Base-by-base conservation (phyloP, 2,329 filamentous ascomycete genomes). In the Laburnicola sp. region DNA sequence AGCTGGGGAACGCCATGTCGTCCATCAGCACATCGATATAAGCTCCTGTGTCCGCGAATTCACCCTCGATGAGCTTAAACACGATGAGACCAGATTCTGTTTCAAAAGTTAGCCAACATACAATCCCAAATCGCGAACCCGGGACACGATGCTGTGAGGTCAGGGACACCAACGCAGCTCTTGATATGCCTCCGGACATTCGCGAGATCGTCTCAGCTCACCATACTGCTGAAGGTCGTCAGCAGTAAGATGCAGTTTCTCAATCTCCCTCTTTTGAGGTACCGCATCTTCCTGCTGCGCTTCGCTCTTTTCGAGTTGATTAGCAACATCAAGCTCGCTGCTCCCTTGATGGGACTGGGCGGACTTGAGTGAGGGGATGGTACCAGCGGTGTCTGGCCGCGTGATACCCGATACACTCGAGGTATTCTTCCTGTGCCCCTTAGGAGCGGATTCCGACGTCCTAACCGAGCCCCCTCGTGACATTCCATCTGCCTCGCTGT, bases 1-100 rank as follows among this genome's bases (percentile, higher is more conserved):
- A 97, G 0, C 91, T 88, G 0, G 94, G 88, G 76, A 94, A 97
- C 28, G 90, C 84, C 82, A 94, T 91, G 70, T 99, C 94, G 71
- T 99, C 94, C 71, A 97, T 94, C 57, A 93, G 79, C 6, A 99
- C 84, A 71, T 99, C 91, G 22, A 99, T 78, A 55, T 90, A 87
- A 27, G 85, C 87, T 59, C 92, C 83, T 45, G 80, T 83, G 57
- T 88, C 85, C 0, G 89, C 83, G 68, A 99, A 82, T 48, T 97
- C 88, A 23, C 87, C 91, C 55, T 97, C 92, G 69, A 97, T 84
- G 50, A 99, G 83, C 69, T 92, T 93, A 82, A 99, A 97, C 48
- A 99, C 89, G 57, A 99, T 80, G 50, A 99, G 82, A 58, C 94
- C 94, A 50, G 89, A 94, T 76, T 97, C 91, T 86, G 57, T 2